A percentile compares a stretch with the other conserved stretches of the same genome.
Evolutionary conservation across 108 stramenopile species (phyloP).

Genomic region (Asterionellopsis glacialis): DNA sequence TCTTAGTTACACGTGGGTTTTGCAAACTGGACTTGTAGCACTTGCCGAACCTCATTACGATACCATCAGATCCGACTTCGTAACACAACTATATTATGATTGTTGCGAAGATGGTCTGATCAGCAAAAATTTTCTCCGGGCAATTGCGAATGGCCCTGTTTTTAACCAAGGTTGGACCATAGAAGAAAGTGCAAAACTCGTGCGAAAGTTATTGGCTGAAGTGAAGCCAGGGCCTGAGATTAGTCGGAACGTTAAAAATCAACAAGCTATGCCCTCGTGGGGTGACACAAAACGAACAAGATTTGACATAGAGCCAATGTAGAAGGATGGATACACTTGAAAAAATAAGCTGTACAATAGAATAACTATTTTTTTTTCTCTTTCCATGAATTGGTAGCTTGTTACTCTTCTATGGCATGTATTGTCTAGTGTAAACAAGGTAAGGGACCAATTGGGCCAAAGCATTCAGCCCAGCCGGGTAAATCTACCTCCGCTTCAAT

Average conservation of each 20-base stretch:
- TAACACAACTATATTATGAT: slow-evolving; percentile 32
- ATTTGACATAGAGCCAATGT: no score
- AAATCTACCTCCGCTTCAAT: not conserved
- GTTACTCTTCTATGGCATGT: no score
- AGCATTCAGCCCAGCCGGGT: not conserved
- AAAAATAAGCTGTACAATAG: no score
- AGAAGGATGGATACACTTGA: no score
- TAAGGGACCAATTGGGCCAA: no score
- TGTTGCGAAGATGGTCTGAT: slow-evolving; percentile 69
- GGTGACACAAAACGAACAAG: no score
- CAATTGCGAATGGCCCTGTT: slow-evolving; percentile 32
- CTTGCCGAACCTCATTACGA: slow-evolving; percentile 28
- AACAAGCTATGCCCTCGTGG: no score
- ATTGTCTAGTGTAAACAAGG: no score
- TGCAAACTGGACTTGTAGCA: slow-evolving; percentile 50
- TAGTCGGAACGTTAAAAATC: no score
- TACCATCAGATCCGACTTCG: slow-evolving; percentile 23
- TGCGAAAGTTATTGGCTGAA: slow-evolving; percentile 22
- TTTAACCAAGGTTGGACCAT: slow-evolving; percentile 45
- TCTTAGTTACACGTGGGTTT: slow-evolving; percentile 41
- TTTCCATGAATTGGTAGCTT: no score
- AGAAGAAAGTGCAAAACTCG: slow-evolving; percentile 28
- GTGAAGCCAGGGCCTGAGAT: no score
- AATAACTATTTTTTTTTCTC: no score
- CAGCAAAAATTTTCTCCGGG: slow-evolving; percentile 31